Conservation (phyloP, 1,284 basidiomycete genomes). For the Pseudozyma tsukubaensis region DNA sequence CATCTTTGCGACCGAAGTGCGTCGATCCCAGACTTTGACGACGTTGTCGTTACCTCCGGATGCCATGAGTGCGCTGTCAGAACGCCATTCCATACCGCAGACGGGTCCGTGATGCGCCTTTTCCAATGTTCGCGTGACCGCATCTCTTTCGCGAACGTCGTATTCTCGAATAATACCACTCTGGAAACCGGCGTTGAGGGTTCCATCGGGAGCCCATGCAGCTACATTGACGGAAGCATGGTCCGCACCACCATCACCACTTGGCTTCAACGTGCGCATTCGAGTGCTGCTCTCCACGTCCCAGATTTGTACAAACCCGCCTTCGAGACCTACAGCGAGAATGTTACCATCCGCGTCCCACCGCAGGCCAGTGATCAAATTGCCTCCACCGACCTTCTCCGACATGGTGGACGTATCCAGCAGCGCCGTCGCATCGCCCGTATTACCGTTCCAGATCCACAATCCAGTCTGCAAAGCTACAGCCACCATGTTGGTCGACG, state of each 20-base stretch:
- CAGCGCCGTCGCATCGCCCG: slow-evolving; percentile 83
- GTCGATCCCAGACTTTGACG: slow-evolving; percentile 91
- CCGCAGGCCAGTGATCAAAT: slow-evolving; percentile 79
- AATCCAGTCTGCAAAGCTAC: slow-evolving; percentile 61
- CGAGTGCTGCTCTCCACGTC: slow-evolving; percentile 84
- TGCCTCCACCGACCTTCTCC: slow-evolving; percentile 65
- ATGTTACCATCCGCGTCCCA: slow-evolving; percentile 89
- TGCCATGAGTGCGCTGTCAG: slow-evolving; percentile 78
- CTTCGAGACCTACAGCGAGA: slow-evolving; percentile 85
- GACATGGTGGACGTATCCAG: slow-evolving; percentile 60
- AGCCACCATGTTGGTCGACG: slow-evolving; percentile 77
- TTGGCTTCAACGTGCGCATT: slow-evolving; percentile 75
- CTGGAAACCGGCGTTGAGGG: slow-evolving; percentile 61
- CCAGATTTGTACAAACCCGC: slow-evolving; percentile 94
- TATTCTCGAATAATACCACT: slow-evolving; percentile 66
- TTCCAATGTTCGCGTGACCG: slow-evolving; percentile 57
- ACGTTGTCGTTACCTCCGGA: slow-evolving; percentile 97
- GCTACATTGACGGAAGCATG: slow-evolving; percentile 54
- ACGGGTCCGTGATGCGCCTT: slow-evolving; percentile 64
- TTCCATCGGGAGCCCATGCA: slow-evolving; percentile 65
- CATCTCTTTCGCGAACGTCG: slow-evolving; percentile 63
- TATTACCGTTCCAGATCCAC: slow-evolving; percentile 84
- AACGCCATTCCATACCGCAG: slow-evolving; percentile 65
- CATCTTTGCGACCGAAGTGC: slow-evolving; percentile 86
- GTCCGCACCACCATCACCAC: slow-evolving; percentile 62